These are phyloP conservation scores for Salicornia ramosissima DNA, from an alignment of 148 eudicot species.

Conservation along the genomic window DNA sequence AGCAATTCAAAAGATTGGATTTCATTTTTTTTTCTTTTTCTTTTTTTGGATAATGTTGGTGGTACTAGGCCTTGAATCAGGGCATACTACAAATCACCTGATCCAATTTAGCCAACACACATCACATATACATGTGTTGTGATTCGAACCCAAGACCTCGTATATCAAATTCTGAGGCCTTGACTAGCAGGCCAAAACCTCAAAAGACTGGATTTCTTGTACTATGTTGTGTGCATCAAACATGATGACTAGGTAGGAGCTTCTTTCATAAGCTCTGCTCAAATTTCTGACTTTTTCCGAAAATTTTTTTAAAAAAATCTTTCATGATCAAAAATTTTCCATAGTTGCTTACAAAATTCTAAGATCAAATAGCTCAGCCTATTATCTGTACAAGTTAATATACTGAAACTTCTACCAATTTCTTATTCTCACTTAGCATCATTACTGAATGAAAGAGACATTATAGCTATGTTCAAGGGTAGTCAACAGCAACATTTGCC, in stretches of 20 bases:
- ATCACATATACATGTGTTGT: no score
- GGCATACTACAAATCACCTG: no score
- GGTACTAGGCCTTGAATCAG: no score
- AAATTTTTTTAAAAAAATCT: no score
- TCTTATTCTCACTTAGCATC: constrained; percentile 2
- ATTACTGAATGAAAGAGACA: background rate
- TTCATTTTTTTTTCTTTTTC: no score
- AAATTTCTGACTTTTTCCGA: background rate
- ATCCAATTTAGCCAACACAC: no score
- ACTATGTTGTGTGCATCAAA: background rate
- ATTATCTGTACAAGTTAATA: constrained; percentile 13
- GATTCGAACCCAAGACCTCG: no score
- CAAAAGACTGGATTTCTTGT: no score
- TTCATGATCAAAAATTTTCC: background rate
- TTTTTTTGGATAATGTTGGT: no score
- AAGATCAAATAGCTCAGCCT: background rate
- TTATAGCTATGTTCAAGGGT: constrained; percentile 2
- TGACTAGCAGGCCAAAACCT: no score
- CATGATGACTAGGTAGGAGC: background rate
- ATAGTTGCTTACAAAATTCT: constrained; percentile 13
- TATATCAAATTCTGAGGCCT: no score
- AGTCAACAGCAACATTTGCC: background rate
- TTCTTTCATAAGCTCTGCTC: background rate
- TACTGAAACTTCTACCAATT: background rate
- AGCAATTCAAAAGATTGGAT: background rate